Percentiles rank a stretch among this genome's conserved stretches.
These are phyloP conservation scores for Scleromitrula shiraiana DNA, from an alignment of 2,329 filamentous ascomycete species.

Conservation along the genomic window DNA sequence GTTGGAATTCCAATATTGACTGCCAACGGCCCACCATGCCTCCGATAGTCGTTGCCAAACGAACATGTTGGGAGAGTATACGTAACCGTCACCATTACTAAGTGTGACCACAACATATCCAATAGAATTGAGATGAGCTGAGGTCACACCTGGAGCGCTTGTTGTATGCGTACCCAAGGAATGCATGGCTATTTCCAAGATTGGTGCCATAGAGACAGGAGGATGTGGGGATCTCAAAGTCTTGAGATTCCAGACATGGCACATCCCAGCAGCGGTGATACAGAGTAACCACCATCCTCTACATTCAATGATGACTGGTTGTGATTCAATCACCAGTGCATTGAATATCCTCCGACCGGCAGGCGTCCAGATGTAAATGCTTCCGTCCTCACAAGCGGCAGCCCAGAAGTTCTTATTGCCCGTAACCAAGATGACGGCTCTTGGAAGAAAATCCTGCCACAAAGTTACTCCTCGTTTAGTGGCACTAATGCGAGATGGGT, in stretches of 20 bases:
- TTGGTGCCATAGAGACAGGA: conserved; percentile 78
- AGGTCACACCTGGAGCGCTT: conserved; percentile 75
- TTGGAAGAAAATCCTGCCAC: conserved; percentile 91
- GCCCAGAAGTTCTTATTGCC: conserved; percentile 90
- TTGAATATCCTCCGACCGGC: conserved; percentile 81
- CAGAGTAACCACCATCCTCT: conserved; percentile 84
- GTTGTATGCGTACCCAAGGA: conserved; percentile 70
- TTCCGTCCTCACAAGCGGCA: conserved; percentile 87
- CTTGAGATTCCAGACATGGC: conserved; percentile 88
- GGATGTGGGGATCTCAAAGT: conserved; percentile 79
- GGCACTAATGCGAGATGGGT: conserved; percentile 77
- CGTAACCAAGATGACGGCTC: conserved; percentile 79
- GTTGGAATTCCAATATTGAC: conserved; percentile 98
- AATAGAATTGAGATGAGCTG: conserved; percentile 81
- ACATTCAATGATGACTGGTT: conserved; percentile 89
- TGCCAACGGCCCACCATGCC: conserved; percentile 95
- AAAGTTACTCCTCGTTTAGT: conserved; percentile 71
- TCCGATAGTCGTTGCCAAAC: conserved; percentile 95
- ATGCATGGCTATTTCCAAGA: conserved; percentile 78
- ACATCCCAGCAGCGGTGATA: conserved; percentile 80
- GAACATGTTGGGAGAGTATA: conserved; percentile 78
- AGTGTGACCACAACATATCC: conserved; percentile 84
- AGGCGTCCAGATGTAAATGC: conserved; percentile 83
- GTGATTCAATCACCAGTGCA: conserved; percentile 78
- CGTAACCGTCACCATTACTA: conserved; percentile 90